These are phyloP conservation scores for Ustilago loliicola DNA, from an alignment of 1,284 basidiomycete genomes.

Conservation along the genomic window DNA sequence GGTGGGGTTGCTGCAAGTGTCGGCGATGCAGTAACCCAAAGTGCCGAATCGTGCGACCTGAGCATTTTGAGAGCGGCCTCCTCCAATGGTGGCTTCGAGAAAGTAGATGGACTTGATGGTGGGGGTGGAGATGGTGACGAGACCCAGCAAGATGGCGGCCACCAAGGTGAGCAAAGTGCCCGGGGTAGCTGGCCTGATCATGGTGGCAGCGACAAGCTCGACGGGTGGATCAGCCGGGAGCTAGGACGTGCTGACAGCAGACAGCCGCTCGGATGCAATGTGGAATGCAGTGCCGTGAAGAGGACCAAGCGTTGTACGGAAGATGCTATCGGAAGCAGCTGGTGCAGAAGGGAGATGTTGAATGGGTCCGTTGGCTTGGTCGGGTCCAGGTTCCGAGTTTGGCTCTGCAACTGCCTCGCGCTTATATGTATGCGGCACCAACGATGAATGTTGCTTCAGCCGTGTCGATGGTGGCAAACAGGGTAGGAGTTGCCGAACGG, in stretches of 20 bases:
- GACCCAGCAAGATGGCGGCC: slow-evolving; percentile 57
- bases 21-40: slow-evolving; percentile 58
- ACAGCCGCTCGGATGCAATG: background rate
- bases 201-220: slow-evolving; percentile 14
- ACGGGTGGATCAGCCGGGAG: background rate
- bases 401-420: background rate
- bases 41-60: slow-evolving; percentile 50
- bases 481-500: background rate
- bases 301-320: slow-evolving; percentile 10
- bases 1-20: slow-evolving; percentile 46
- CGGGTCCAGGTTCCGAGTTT: too few relatives aligned
- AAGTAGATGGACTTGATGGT: slow-evolving; percentile 65
- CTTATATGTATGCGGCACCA: background rate
- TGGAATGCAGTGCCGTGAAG: background rate
- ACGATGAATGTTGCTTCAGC: background rate
- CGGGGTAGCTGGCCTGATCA: slow-evolving; percentile 56
- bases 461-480: background rate
- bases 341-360: slow-evolving; percentile 19
- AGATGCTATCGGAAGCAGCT: slow-evolving; percentile 7
- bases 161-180: slow-evolving; percentile 60
- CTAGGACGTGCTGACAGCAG: slow-evolving; percentile 2
- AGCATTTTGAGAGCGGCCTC: slow-evolving; percentile 41
- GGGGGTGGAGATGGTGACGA: slow-evolving; percentile 63
- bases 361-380: background rate
- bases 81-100: slow-evolving; percentile 54